Evolutionary conservation across 1,284 basidiomycete species (phyloP).

Genomic region (Ceratobasidium sp.): DNA sequence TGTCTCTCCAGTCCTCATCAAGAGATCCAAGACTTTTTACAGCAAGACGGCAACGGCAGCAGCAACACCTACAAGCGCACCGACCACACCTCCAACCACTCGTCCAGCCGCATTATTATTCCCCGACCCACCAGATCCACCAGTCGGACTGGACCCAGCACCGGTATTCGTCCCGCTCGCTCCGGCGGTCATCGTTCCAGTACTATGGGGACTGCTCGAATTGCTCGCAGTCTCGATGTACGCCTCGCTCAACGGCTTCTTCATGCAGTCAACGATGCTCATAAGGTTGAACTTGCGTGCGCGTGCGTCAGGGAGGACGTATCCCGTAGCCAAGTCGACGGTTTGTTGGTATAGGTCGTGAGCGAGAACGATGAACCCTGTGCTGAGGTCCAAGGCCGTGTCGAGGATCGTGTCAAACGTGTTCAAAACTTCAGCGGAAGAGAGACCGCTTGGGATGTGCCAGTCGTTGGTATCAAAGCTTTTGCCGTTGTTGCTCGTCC

Average conservation of each 20-base stretch:
- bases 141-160: not conserved
- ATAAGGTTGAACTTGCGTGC: constrained; percentile 43
- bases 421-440: constrained; percentile 38
- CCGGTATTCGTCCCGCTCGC: not conserved
- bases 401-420: constrained; percentile 43
- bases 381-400: constrained; percentile 41
- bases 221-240: constrained; percentile 47
- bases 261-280: constrained; percentile 45
- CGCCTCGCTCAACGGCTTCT: constrained; percentile 44
- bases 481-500: constrained; percentile 51
- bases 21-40: not conserved
- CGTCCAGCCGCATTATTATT: not conserved
- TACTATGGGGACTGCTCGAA: constrained; percentile 36
- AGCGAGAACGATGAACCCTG: constrained; percentile 47
- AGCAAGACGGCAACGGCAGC: constrained; percentile 25
- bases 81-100: constrained; percentile 6
- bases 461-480: constrained; percentile 48
- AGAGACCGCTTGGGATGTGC: constrained; percentile 45
- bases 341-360: constrained; percentile 47
- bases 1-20: not conserved
- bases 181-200: not conserved
- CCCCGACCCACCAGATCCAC: not conserved
- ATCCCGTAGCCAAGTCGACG: constrained; percentile 48
- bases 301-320: constrained; percentile 45
- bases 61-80: constrained; percentile 33